phyloP scores from a whole-genome alignment of 352 stramenopile genomes.

The Pythium insidiosum region DNA sequence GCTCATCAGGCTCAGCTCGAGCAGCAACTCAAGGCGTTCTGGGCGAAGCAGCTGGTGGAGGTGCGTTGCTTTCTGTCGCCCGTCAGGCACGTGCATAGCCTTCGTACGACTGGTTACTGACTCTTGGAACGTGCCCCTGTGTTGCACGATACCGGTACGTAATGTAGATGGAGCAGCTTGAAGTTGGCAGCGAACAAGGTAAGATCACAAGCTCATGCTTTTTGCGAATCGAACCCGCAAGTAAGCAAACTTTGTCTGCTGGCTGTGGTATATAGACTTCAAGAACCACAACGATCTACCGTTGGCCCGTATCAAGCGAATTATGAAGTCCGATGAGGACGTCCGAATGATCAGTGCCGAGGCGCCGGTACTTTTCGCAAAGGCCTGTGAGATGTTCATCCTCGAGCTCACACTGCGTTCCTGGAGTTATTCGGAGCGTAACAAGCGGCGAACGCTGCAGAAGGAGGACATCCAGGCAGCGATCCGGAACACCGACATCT shows the following conservation, averaged over 20 bases:
- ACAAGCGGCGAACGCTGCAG: conserved; percentile 92
- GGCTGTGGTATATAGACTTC: conserved; percentile 92
- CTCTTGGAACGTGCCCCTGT: not conserved
- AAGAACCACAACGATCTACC: conserved; percentile 99
- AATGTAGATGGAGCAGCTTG: conserved; percentile 83
- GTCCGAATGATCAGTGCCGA: conserved; percentile 98
- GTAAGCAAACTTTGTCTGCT: too few species aligned
- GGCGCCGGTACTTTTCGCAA: conserved; percentile 98
- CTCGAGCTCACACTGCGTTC: conserved; percentile 96
- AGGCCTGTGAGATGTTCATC: conserved; percentile 99
- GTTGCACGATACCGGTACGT: conserved; percentile 1
- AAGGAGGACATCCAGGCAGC: conserved; percentile 98
- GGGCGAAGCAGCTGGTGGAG: conserved; percentile 87
- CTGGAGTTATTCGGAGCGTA: conserved; percentile 85
- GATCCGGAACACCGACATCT: conserved; percentile 98
- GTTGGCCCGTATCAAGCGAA: conserved; percentile 97
- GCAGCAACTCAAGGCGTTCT: conserved; percentile 90
- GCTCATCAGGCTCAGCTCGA: conserved; percentile 84
- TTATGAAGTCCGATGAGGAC: conserved; percentile 99
- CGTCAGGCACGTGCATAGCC: not conserved
- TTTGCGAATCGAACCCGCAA: too few species aligned
- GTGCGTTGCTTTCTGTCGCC: conserved; percentile 10
- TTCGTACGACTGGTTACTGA: too few species aligned
- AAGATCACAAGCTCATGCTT: not conserved
- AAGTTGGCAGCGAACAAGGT: conserved; percentile 92